Base-by-base conservation (phyloP, 1,284 basidiomycete genomes). In the Irpex lacteus region DNA sequence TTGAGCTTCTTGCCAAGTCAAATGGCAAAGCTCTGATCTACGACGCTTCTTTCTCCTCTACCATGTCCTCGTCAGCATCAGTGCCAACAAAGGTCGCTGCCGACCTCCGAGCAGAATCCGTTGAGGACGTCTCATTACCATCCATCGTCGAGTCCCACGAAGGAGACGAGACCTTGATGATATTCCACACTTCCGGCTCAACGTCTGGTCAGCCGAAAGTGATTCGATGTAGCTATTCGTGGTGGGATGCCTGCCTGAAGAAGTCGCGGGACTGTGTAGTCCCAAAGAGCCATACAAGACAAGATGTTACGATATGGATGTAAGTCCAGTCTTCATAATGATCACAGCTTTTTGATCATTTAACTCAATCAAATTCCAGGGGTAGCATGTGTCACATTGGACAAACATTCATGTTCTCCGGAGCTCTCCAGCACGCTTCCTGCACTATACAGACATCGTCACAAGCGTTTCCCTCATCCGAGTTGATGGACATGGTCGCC, bases 121-220 rank as follows among this genome's bases (percentile, higher is more conserved):
- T 72, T 49, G 71, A 75, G 49, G 69, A 75, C 52, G 76, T 78
- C 19, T 68, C 78, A 53, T 73, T 89, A 34, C 83, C 85, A 26
- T 75, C 75, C 18, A 77, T 87, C 55, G 75, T 77, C 65, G 66
- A 72, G 37, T 73, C 66, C 44, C 70, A 72, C 58, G 71, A 75
- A 60, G 77, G 80, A 60, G 81, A 86, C 67, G 79, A 82, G 55
- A 77, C 78, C 5, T 80, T 83, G 32, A 88, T 90, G 78, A 79
- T 90, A 62, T 90, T 90, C 78, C 89, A 91, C 72, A 91, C 89
- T 15, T 87, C 85, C 62, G 89, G 89, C 15, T 90, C 88, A 49
- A 91, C 90, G 18, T 90, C 88, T 44, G 89, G 89, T 60, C 86
- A 83, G 68, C 89, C 89, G 2, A 91, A 90, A 70, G 84, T 91